Conservation (phyloP, 441 rosid genomes). For the Populus tomentosa region DNA sequence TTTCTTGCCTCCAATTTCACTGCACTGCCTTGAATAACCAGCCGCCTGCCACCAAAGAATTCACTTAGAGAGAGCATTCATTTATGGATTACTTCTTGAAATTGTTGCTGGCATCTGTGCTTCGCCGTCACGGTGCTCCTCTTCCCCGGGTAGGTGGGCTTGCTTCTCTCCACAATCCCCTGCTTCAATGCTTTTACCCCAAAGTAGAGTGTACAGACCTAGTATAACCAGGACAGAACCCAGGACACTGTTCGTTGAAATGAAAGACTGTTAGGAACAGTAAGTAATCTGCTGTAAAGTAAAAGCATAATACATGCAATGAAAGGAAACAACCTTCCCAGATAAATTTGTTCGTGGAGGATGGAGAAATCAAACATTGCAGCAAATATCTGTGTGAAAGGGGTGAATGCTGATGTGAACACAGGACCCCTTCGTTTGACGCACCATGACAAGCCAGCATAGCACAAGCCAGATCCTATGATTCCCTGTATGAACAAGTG, state of each 20-base stretch:
- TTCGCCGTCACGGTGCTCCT: slow-evolving; percentile 9
- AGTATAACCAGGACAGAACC: slow-evolving; percentile 49
- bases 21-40: background rate
- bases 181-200: slow-evolving; percentile 49
- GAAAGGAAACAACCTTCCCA: slow-evolving; percentile 43
- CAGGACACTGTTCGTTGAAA: slow-evolving; percentile 36
- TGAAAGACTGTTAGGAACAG: background rate
- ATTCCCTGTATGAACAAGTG: slow-evolving; percentile 38
- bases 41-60: background rate
- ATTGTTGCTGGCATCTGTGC: slow-evolving; percentile 11
- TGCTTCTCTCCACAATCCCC: slow-evolving; percentile 27
- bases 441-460: slow-evolving; percentile 46
- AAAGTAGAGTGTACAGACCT: slow-evolving; percentile 61
- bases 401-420: slow-evolving; percentile 62
- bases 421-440: slow-evolving; percentile 63
- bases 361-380: slow-evolving; percentile 49
- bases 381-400: slow-evolving; percentile 56
- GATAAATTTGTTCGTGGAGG: slow-evolving; percentile 49
- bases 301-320: background rate
- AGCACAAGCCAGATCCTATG: slow-evolving; percentile 41
- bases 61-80: background rate
- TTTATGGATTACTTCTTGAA: background rate
- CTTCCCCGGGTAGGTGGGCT: slow-evolving; percentile 15
- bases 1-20: background rate
- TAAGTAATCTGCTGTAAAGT: background rate